These are phyloP conservation scores for Hypoxylon sp. DNA, from an alignment of 2,329 filamentous ascomycete genomes.

Conservation along the genomic window DNA sequence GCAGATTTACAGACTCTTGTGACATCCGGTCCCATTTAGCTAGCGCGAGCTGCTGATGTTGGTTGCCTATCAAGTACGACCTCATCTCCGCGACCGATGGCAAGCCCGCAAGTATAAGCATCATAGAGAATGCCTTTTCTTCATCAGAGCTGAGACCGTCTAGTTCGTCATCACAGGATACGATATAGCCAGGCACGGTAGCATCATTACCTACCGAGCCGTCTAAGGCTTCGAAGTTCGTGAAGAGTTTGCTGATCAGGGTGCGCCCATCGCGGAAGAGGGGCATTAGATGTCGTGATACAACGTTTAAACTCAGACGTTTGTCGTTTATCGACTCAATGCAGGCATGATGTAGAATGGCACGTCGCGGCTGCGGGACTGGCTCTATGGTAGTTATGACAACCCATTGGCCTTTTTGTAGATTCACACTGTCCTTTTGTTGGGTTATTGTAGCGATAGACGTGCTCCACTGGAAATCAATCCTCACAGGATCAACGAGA, in stretches of 20 bases:
- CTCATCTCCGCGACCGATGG: slow-evolving; percentile 74
- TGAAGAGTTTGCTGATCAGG: not conserved
- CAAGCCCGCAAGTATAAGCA: slow-evolving; percentile 69
- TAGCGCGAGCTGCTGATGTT: slow-evolving; percentile 55
- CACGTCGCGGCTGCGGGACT: not conserved
- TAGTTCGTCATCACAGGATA: slow-evolving; percentile 69
- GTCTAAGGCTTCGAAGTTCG: not conserved
- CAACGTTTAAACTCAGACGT: slow-evolving; percentile 42
- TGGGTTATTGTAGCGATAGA: slow-evolving; percentile 27
- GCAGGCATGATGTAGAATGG: slow-evolving; percentile 47
- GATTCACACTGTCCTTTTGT: not conserved
- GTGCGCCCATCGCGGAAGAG: not conserved
- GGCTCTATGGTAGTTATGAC: slow-evolving; percentile 30
- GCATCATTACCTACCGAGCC: not conserved
- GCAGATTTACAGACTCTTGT: slow-evolving; percentile 74
- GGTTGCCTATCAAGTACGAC: slow-evolving; percentile 60
- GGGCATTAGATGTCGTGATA: slow-evolving; percentile 41
- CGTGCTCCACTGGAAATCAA: slow-evolving; percentile 35
- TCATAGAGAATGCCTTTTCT: slow-evolving; percentile 66
- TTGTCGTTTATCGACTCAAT: slow-evolving; percentile 23
- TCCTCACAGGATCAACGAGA: slow-evolving; percentile 44
- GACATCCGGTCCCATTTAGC: slow-evolving; percentile 69
- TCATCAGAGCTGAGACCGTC: slow-evolving; percentile 62
- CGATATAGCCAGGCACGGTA: slow-evolving; percentile 43
- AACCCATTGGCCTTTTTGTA: slow-evolving; percentile 50